A percentile compares a stretch with the other conserved stretches of the same genome.
These are phyloP conservation scores for Rutstroemia sp. DNA, from an alignment of 2,329 filamentous ascomycete genomes.

Conservation along the genomic window DNA sequence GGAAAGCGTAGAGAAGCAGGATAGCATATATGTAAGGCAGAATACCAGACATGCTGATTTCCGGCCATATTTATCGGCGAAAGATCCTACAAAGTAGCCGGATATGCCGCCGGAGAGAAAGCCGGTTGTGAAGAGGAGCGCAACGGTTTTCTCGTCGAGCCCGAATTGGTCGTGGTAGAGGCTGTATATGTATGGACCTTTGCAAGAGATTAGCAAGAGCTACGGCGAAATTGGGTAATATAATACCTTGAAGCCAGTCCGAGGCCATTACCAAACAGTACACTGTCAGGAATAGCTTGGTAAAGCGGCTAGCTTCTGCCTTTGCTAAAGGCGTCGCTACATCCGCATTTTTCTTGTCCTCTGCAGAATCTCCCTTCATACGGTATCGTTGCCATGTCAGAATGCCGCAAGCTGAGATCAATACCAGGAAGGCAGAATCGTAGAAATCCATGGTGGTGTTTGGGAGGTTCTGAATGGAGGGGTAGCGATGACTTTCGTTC, in stretches of 20 bases:
- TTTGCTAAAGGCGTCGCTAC: conserved; percentile 20
- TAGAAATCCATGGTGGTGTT: conserved; percentile 22
- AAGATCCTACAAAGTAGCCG: conserved; percentile 28
- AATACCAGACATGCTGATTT: conserved; percentile 46
- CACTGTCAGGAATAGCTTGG: conserved; percentile 33
- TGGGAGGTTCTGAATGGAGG: neutral
- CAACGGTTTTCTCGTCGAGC: conserved; percentile 25
- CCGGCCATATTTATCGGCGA: conserved; percentile 32
- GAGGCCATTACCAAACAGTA: conserved; percentile 43
- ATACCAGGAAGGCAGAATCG: conserved; percentile 19
- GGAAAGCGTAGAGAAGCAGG: conserved; percentile 44
- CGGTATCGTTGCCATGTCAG: conserved; percentile 25
- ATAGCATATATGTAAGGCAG: conserved; percentile 45
- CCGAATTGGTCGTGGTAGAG: conserved; percentile 29
- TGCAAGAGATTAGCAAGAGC: conserved; percentile 27
- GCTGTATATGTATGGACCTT: conserved; percentile 29
- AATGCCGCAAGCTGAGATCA: conserved; percentile 22
- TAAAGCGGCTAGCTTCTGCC: conserved; percentile 23
- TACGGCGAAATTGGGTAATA: conserved; percentile 11
- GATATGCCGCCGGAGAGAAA: conserved; percentile 28
- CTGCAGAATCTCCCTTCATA: conserved; percentile 12
- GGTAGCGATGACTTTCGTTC: too few species aligned
- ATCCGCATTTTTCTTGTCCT: conserved; percentile 14
- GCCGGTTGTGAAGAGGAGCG: conserved; percentile 28
- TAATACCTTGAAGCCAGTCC: conserved; percentile 44